Base-by-base conservation (phyloP, 805 yeast genomes). In the Wickerhamiella sorbophila region DNA sequence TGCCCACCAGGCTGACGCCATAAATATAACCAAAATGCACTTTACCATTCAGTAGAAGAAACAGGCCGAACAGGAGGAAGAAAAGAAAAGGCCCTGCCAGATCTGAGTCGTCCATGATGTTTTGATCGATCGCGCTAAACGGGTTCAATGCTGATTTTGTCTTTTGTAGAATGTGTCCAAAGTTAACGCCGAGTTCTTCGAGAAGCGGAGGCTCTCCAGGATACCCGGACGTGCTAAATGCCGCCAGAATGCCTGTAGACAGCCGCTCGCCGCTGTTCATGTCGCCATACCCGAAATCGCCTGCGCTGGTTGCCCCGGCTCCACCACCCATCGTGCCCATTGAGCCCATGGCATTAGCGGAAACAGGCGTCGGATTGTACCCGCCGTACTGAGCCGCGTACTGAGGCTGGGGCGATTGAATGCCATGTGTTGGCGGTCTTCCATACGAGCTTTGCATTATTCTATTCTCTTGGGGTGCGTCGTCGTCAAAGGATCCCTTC, bases 1-100 rank as follows among this genome's bases (percentile, higher is more conserved):
- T 80, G 15, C 98, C 98, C 52, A 88, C 77, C 34, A 91, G 63
- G 0, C 95, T 97, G 33, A 91, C 94, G 32, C 98, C 97, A 56
- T 91, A 91, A 39, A 91, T 82, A 60, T 91, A 91, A 2, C 97
- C 97, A 58, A 91, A 91, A 59, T 91, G 97, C 14, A 88, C 82
- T 59, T 88, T 91, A 4, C 98, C 97, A 1, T 94, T 58, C 27
- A 87, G 67, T 39, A 88, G 64, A 41, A 91, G 65, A 46, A 80
- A 75, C 0, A 86, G 71, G 17, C 95, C 98, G 57, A 88, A 88
- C 43, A 85, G 61, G 40, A 91, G 65, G 54, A 88, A 88, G 60
- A 88, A 91, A 33, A 91, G 64, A 26, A 91, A 69, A 1, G 98
- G 98, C 1, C 98, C 98, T 0, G 97, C 96, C 51, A 91, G 67